phyloP scores from a whole-genome alignment of 176 grass and related monocot genomes.

The Metroxylon sagu region DNA sequence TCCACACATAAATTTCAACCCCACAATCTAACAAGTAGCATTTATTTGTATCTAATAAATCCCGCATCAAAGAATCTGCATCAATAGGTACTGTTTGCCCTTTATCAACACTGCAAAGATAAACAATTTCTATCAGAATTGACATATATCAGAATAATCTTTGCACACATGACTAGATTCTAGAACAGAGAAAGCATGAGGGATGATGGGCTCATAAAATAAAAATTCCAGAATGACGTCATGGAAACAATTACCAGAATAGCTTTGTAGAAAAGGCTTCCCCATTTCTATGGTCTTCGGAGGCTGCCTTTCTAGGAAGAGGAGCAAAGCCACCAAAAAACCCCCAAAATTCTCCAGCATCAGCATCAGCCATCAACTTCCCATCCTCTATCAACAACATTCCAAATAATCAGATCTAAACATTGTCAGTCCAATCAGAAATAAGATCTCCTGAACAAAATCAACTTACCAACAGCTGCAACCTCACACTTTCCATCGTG shows the following conservation, averaged over 20 bases:
- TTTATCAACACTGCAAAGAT: slow-evolving; percentile 44
- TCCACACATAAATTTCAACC: slow-evolving; percentile 78
- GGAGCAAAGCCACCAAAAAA: slow-evolving; percentile 97
- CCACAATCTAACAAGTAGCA: slow-evolving; percentile 77
- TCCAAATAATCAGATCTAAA: slow-evolving; percentile 18
- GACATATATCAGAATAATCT: too few species aligned
- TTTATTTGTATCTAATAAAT: slow-evolving; percentile 79
- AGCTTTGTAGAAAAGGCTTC: slow-evolving; percentile 42
- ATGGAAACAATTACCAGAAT: slow-evolving; percentile 41
- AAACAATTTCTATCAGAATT: slow-evolving; percentile 16
- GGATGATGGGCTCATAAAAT: neutral
- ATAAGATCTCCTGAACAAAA: neutral
- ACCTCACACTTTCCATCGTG: slow-evolving; percentile 87
- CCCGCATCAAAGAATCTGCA: slow-evolving; percentile 50
- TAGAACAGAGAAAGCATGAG: too few species aligned
- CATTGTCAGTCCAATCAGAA: slow-evolving; percentile 1
- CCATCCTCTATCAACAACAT: slow-evolving; percentile 61
- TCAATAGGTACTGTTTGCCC: slow-evolving; percentile 42
- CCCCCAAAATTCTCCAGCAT: slow-evolving; percentile 97
- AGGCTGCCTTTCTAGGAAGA: slow-evolving; percentile 61
- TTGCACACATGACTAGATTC: too few species aligned
- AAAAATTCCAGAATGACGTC: slow-evolving; percentile 2
- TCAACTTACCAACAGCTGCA: slow-evolving; percentile 75
- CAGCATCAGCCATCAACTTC: slow-evolving; percentile 85
- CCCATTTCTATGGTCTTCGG: slow-evolving; percentile 34